phyloP scores from a whole-genome alignment of 78 protist genomes.

The Dictyostelium intermedium region DNA sequence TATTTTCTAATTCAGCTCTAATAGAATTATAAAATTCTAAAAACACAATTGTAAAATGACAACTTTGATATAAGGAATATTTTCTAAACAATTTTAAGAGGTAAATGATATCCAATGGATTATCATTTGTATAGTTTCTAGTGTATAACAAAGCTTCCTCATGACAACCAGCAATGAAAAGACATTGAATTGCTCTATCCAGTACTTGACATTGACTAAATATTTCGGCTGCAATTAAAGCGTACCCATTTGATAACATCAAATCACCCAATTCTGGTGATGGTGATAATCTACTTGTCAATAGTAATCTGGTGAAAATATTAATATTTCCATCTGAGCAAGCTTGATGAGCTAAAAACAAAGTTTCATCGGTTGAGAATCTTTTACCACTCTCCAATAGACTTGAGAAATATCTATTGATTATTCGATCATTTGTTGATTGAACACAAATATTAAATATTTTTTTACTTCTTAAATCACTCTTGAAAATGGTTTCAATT shows the following conservation, averaged over 20 bases:
- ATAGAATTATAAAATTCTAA: not conserved
- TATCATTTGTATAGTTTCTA: not conserved
- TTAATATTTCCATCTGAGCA: not conserved
- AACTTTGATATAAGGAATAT: constrained; percentile 30
- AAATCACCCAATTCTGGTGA: constrained; percentile 35
- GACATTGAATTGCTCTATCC: constrained; percentile 43
- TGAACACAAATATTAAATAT: constrained; percentile 19
- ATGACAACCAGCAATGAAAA: constrained; percentile 49
- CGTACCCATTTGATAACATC: not conserved
- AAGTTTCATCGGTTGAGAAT: constrained; percentile 38
- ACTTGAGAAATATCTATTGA: not conserved
- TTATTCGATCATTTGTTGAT: not conserved
- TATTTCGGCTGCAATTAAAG: constrained; percentile 39
- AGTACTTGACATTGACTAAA: constrained; percentile 20
- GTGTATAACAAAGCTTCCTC: constrained; percentile 19
- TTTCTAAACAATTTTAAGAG: constrained; percentile 3
- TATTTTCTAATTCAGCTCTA: not conserved
- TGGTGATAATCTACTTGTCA: not conserved
- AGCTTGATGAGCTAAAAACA: constrained; percentile 16
- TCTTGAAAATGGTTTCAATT: not conserved
- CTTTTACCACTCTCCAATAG: not conserved
- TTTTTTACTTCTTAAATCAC: constrained; percentile 23
- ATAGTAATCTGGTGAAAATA: not conserved
- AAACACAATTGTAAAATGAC: constrained; percentile 7
- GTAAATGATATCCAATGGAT: not conserved